Evolutionary conservation across 768 basidiomycete genomes (phyloP).

Genomic region (Mycena capillaripes): DNA sequence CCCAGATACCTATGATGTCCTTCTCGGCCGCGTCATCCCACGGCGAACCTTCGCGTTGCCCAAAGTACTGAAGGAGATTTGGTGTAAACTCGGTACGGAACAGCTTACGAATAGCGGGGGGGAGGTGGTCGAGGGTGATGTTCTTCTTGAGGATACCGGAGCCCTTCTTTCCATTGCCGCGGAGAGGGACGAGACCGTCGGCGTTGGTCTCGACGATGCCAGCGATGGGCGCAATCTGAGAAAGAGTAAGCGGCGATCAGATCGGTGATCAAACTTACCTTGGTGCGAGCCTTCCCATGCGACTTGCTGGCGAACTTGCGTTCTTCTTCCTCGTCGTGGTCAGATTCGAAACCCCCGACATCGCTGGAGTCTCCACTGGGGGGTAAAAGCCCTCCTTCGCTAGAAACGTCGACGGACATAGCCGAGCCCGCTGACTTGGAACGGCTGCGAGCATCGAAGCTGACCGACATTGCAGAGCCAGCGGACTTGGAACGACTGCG

Average conservation of each 20-base stretch:
- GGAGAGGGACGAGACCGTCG: not conserved
- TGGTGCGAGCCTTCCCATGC: not conserved
- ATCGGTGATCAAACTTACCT: too few species aligned
- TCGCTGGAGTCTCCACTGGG: not conserved
- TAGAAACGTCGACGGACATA: not conserved
- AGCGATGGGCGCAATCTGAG: not conserved
- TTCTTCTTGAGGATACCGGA: too few species aligned
- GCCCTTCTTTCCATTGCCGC: not conserved
- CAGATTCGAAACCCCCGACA: not conserved
- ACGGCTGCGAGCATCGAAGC: not conserved
- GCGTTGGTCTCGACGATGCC: slow-evolving; percentile 11
- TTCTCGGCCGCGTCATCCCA: too few species aligned
- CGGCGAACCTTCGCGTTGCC: too few species aligned
- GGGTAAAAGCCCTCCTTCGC: not conserved
- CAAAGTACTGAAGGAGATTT: too few species aligned
- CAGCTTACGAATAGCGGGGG: too few species aligned
- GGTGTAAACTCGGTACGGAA: too few species aligned
- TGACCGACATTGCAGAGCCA: too few species aligned
- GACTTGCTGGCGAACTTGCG: not conserved
- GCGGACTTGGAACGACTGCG: not conserved
- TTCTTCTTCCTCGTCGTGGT: not conserved
- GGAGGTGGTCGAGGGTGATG: too few species aligned
- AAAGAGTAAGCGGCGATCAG: too few species aligned
- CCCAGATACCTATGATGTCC: too few species aligned
- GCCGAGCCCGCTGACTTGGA: not conserved